Evolutionary conservation across 2,329 filamentous ascomycete genomes (phyloP), one percentile per base, ranked within the genome.

Genomic region (Trichoderma koningii): DNA sequence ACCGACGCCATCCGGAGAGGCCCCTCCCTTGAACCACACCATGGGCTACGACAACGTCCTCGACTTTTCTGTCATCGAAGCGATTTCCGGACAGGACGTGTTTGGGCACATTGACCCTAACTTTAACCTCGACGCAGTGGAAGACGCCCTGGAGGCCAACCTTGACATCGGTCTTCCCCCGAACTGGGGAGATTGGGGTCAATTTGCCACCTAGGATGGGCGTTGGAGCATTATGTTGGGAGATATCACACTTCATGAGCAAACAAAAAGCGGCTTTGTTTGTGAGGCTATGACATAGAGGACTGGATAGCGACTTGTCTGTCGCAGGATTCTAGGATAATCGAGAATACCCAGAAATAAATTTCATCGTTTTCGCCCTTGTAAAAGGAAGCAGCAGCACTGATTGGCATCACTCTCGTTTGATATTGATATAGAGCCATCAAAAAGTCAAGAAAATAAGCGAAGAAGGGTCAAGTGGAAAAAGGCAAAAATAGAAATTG

Each of bases 41-140:
- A 66, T 71, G 3, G 74, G 73, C 2, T 62, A 75, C 62, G 75
- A 78, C 52, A 74, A 75, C 19, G 66, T 72, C 2, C 73, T 80
- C 6, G 80, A 82, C 66, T 79, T 79, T 61, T 78, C 77, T 0
- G 69, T 79, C 15, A 74, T 81, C 3, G 79, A 81, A 47, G 74
- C 78, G 2, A 73, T 80, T 28, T 79, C 79, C 0, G 82, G 83
- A 1, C 74, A 84, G n/a, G 82, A 85, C 51, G 75, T 85, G 1
- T 85, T 85, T 68, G 81, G 81, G 3, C 79, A 84, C 50, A 83
- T 86, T 28, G 83, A 84, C 55, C 83, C 83, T 2, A 83, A 74
- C 55, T 86, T 86, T 68, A 79, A 85, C 56, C 69, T 86, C 1
- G 79, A 78, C 26, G 83, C 83, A 0, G 81, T 85, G 26, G 83